Conservation (phyloP, 2,329 filamentous ascomycete species). For the Coniochaeta sp. region DNA sequence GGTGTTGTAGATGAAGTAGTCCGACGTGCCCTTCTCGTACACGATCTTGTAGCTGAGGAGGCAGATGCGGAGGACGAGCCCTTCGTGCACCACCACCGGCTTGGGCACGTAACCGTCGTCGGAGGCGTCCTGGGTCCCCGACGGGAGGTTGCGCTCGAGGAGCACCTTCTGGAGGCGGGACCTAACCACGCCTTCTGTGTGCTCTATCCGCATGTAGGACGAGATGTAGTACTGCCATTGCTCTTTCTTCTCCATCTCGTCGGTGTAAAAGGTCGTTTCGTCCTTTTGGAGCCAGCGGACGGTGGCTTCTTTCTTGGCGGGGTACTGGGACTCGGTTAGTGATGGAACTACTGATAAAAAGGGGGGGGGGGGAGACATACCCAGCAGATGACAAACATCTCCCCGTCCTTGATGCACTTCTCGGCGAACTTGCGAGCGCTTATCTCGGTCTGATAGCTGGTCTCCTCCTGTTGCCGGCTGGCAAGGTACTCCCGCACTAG, state of each 20-base stretch:
- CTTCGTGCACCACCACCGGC: conserved; percentile 56
- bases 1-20: conserved; percentile 67
- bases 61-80: conserved; percentile 66
- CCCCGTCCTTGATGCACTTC: conserved; percentile 85
- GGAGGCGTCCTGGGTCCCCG: conserved; percentile 52
- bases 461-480: conserved; percentile 75
- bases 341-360: conserved; percentile 5
- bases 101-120: conserved; percentile 58
- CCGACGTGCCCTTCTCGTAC: conserved; percentile 64
- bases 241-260: conserved; percentile 77
- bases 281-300: conserved; percentile 65
- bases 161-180: conserved; percentile 61
- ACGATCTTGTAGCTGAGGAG: conserved; percentile 73
- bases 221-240: conserved; percentile 95
- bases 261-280: conserved; percentile 75
- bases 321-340: conserved; percentile 47
- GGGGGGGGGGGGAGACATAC: conserved; percentile 49
- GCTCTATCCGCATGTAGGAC: conserved; percentile 80
- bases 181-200: conserved; percentile 70
- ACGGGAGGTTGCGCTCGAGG: conserved; percentile 63
- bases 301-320: conserved; percentile 59
- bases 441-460: conserved; percentile 84
- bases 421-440: conserved; percentile 87
- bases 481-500: conserved; percentile 81
- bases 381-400: conserved; percentile 84